phyloP scores from a whole-genome alignment of 495 filamentous ascomycete genomes.

The Podospora conica region DNA sequence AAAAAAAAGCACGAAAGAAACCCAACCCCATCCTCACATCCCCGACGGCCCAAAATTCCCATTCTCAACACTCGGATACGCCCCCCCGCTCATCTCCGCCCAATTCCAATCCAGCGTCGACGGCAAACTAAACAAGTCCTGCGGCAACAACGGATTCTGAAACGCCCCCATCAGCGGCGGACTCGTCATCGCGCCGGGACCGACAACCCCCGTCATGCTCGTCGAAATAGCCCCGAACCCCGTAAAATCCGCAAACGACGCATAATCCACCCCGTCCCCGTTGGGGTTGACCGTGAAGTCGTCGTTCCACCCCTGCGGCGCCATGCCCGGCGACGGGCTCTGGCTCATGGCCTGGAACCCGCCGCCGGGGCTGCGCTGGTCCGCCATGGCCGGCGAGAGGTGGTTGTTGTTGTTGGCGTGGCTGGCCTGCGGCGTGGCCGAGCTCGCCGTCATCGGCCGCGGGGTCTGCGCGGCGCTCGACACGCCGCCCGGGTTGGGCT shows the following conservation, averaged over 20 bases:
- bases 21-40: neutral
- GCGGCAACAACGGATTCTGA: conserved; percentile 92
- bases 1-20: neutral
- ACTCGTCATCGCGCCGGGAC: conserved; percentile 33
- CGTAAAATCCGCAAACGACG: conserved; percentile 45
- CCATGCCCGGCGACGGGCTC: conserved; percentile 27
- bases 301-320: conserved; percentile 27
- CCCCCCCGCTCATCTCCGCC: conserved; percentile 71
- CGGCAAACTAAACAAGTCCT: conserved; percentile 92
- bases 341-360: conserved; percentile 25
- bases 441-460: conserved; percentile 28
- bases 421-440: conserved; percentile 33
- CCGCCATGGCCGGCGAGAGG: conserved; percentile 37
- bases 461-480: conserved; percentile 24
- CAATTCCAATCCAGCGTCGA: conserved; percentile 99
- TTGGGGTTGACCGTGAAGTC: conserved; percentile 21
- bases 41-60: conserved; percentile 32
- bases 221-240: conserved; percentile 31
- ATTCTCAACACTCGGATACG: conserved; percentile 49
- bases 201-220: neutral
- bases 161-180: conserved; percentile 30
- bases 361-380: conserved; percentile 31
- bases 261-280: conserved; percentile 31
- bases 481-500: conserved; percentile 26
- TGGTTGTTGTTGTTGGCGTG: conserved; percentile 22